phyloP scores from a whole-genome alignment of 169 alveolate species.

The Ichthyophthirius multifiliis region DNA sequence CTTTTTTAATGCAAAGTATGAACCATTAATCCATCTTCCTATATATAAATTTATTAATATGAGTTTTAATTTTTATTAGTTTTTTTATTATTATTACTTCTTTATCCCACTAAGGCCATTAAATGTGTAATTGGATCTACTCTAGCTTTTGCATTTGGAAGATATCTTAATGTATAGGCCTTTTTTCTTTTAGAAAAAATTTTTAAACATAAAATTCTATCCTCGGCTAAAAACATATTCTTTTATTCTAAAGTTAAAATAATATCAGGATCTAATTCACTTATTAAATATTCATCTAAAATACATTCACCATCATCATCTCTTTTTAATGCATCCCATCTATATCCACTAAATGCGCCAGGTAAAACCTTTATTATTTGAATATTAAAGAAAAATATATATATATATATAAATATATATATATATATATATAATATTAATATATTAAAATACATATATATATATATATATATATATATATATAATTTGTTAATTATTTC shows the following conservation, averaged over 20 bases:
- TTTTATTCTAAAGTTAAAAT: constrained; percentile 19
- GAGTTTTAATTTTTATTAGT: not conserved
- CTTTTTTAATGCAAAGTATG: constrained; percentile 38
- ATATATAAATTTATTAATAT: not conserved
- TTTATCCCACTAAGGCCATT: not conserved
- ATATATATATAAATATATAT: too few relatives aligned
- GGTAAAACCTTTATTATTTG: too few relatives aligned
- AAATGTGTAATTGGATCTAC: constrained; percentile 10
- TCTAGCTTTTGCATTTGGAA: not conserved
- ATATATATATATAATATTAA: too few relatives aligned
- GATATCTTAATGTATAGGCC: not conserved
- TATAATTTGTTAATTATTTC: too few relatives aligned
- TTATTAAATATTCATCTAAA: constrained; percentile 24
- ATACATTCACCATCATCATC: not conserved
- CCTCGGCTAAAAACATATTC: constrained; percentile 55
- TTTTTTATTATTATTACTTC: not conserved
- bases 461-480: too few relatives aligned
- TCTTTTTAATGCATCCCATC: constrained; percentile 16
- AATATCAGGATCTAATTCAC: constrained; percentile 17
- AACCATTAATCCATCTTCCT: constrained; percentile 60
- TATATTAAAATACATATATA: too few relatives aligned
- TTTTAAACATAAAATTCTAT: constrained; percentile 27
- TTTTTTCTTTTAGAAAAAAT: not conserved
- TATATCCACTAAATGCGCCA: constrained; percentile 43
- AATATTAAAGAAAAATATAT: too few relatives aligned